A percentile compares a stretch with the other conserved stretches of the same genome.
These are phyloP conservation scores for Plantago coronopus DNA, from an alignment of 305 asterid species.

Conservation along the genomic window DNA sequence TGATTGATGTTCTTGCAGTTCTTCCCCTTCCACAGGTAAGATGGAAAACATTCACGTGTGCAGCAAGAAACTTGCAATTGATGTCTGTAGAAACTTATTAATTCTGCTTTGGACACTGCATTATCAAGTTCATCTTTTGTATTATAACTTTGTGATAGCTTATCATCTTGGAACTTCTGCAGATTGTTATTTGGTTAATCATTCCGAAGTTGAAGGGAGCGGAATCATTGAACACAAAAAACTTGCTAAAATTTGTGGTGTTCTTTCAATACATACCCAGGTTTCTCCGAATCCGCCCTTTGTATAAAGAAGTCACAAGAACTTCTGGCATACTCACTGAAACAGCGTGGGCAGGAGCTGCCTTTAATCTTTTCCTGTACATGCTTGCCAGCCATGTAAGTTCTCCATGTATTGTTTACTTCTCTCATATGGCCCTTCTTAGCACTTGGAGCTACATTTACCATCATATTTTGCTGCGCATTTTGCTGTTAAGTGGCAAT, in stretches of 20 bases:
- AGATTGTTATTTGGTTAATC: conserved; percentile 49
- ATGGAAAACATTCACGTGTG: conserved; percentile 7
- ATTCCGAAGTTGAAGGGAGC: conserved; percentile 51
- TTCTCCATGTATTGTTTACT: conserved; percentile 1
- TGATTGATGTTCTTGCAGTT: conserved; percentile 53
- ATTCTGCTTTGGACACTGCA: conserved; percentile 5
- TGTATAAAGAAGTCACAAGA: conserved; percentile 56
- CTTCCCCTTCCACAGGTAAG: conserved; percentile 66
- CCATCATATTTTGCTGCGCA: not conserved
- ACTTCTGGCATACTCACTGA: conserved; percentile 64
- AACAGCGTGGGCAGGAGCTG: conserved; percentile 83
- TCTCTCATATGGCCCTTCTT: not conserved
- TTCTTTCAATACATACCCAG: conserved; percentile 59
- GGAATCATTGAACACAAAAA: conserved; percentile 50
- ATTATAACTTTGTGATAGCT: conserved; percentile 17
- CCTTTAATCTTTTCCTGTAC: conserved; percentile 64
- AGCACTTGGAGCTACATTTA: not conserved
- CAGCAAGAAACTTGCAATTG: too few relatives aligned
- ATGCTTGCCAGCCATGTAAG: conserved; percentile 80
- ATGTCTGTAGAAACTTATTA: not conserved
- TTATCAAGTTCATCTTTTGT: conserved; percentile 12
- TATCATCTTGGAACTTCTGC: conserved; percentile 26
- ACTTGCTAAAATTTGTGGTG: conserved; percentile 51
- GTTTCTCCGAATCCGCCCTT: conserved; percentile 58
- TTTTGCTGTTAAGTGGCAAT: not conserved